Base-by-base conservation (phyloP, 257 asterid species). In the Ilex aquifolium region DNA sequence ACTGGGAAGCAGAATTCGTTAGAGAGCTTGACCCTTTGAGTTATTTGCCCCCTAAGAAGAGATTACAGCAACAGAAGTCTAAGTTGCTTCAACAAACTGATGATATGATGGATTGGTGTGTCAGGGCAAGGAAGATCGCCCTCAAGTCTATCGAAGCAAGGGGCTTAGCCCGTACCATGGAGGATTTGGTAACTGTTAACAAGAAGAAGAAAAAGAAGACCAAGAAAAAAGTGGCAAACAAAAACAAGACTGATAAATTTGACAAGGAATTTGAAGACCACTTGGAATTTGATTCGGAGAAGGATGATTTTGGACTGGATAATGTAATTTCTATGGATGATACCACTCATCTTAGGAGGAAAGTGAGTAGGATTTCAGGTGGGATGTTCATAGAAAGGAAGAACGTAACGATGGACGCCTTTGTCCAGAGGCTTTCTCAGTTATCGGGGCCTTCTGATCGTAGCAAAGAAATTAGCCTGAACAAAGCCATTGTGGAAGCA, bases 401-500 rank as follows among this genome's bases (percentile, higher is more conserved):
- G 69, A 86, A 78, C 66, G 84, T 74, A 68, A 79, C 81, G 16
- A 87, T 65, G 87, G 95, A 93, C 66, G 76, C 82, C 13, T 93
- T 87, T 60, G 74, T 87, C 32, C 80, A 85, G 74, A 77, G 95
- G 83, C 94, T 93, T 60, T 93, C 97, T 11, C 90, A 89, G 65
- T 89, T 93, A 70, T 64, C 97, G 0, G 99, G 96, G 42, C 94
- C 97, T 65, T 82, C 96, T 0, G 88, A 93, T 66, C 94, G 96
- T 13, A 72, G 79, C 74, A 87, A 87, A 72, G 99, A 93, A 73
- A 73, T 93, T 59, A 77, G 76, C 72, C 74, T 93, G 78, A 93
- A 93, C 66, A 93, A 82, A 62, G 83, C 77, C 46, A 82, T 93
- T 13, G 85, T 84, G 31, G 97, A 90, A 57, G 85, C 97, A 1